Evolutionary conservation across 2,329 filamentous ascomycete species (phyloP).

Genomic region (Sarocladium kiliense): DNA sequence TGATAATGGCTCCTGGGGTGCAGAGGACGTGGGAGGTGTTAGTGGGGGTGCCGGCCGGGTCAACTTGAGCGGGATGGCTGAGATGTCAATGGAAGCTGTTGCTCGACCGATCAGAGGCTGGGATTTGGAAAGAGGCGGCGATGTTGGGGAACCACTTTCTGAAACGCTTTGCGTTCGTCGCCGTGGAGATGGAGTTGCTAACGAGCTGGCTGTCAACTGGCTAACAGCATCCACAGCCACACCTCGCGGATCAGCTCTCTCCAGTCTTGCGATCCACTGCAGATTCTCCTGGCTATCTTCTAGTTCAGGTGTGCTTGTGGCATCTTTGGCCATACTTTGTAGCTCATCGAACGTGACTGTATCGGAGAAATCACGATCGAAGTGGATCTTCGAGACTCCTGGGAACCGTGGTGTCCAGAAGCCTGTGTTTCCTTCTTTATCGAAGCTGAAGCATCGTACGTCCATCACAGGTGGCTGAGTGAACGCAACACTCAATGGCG

Average conservation of each 20-base stretch:
- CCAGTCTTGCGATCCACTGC: constrained; percentile 57
- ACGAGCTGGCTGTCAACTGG: constrained; percentile 37
- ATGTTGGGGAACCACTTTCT: constrained; percentile 14
- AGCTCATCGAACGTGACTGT: constrained; percentile 65
- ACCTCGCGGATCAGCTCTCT: constrained; percentile 44
- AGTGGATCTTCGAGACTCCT: constrained; percentile 69
- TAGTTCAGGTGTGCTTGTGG: constrained; percentile 41
- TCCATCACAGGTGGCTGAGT: constrained; percentile 71
- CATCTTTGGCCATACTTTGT: constrained; percentile 58
- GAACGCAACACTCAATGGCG: constrained; percentile 52
- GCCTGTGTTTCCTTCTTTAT: constrained; percentile 61
- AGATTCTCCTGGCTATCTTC: constrained; percentile 57
- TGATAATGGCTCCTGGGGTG: neutral
- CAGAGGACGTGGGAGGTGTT: constrained; percentile 14
- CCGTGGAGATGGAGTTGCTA: constrained; percentile 27
- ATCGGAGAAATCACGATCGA: constrained; percentile 66
- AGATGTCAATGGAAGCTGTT: neutral
- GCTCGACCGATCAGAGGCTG: neutral
- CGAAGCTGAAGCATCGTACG: constrained; percentile 73
- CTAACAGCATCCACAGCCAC: constrained; percentile 37
- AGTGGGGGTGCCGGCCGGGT: constrained; percentile 2
- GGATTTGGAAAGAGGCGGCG: constrained; percentile 11
- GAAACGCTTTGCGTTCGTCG: constrained; percentile 20
- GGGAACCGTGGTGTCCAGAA: constrained; percentile 78
- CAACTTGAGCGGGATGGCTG: neutral